Base-by-base conservation (phyloP, 306 rosid species). In the Fagus sylvatica region DNA sequence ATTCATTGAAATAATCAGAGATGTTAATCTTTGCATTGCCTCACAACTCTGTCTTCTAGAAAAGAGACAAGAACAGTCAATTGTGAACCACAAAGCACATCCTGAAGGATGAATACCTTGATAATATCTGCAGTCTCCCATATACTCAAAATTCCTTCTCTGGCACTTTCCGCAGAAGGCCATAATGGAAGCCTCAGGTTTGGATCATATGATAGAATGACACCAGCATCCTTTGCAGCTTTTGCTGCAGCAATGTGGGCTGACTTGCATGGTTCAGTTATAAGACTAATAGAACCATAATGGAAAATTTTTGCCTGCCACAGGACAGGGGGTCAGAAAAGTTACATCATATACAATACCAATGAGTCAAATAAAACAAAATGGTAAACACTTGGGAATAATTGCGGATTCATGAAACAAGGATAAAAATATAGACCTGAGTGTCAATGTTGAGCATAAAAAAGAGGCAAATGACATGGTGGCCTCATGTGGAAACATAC, bases 111-210 rank as follows among this genome's bases (percentile, higher is more conserved):
- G 71, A 36, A 30, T 69, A 94, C 98, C 98, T 95, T 92, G 59
- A 95, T 91, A 82, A 95, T 86, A 88, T 95, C 98, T 33, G 98
- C 98, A 51, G 73, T 80, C 16, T 92, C 91, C 98, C 98, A 95
- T 82, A 95, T 92, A 76, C 96, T 91, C 15, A 95, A 76, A 86
- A 95, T 92, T 68, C 98, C 98, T 89, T 95, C 97, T 83, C 94
- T 89, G 49, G 98, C 98, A 80, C 86, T 88, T 16, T 92, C 89
- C 8, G 91, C 93, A 37, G 98, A 95, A 84, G 97, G 84, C 98
- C 98, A 95, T 80, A 95, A 79, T 2, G 98, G 98, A 84, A 95
- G 98, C 89, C 98, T 87, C 80, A 95, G 83, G 81, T 95, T 95
- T 40, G 98, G 98, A 84, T 95, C 98, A 80, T 92, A 95, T 51